Percentiles rank a stretch among this genome's conserved stretches.
These are phyloP conservation scores for Termitomyces sp. DNA, from an alignment of 768 basidiomycete genomes.

Conservation along the genomic window DNA sequence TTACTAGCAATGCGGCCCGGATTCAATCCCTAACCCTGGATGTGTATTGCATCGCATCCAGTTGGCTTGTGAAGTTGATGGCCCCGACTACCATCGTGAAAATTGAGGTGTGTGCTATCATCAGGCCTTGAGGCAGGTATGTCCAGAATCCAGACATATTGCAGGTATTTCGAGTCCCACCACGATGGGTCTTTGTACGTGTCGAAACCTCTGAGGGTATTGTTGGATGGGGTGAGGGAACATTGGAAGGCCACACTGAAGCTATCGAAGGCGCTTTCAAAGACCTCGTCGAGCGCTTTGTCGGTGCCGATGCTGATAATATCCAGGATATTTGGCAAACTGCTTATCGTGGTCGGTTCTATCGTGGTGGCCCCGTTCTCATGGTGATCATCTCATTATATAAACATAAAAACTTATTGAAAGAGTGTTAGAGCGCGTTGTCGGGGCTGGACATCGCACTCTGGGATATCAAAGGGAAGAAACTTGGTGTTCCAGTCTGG, in stretches of 20 bases:
- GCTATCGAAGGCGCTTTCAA: constrained; percentile 63
- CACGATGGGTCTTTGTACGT: constrained; percentile 69
- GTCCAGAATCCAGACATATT: not conserved
- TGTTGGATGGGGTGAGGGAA: constrained; percentile 73
- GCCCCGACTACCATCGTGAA: constrained; percentile 17
- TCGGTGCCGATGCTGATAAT: constrained; percentile 55
- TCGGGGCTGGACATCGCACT: constrained; percentile 66
- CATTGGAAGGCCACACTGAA: constrained; percentile 70
- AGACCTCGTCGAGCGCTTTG: constrained; percentile 55
- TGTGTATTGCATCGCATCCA: not conserved
- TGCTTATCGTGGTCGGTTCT: constrained; percentile 64
- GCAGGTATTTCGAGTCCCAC: constrained; percentile 62
- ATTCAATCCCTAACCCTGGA: not conserved
- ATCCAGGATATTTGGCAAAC: constrained; percentile 74
- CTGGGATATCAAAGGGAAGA: constrained; percentile 80
- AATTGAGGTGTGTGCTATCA: constrained; percentile 17
- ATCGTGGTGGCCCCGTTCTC: constrained; percentile 65
- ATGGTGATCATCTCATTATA: constrained; percentile 38
- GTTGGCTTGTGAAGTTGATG: not conserved
- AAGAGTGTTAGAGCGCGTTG: constrained; percentile 36
- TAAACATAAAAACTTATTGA: not conserved
- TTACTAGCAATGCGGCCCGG: not conserved
- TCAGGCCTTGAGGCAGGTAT: not conserved
- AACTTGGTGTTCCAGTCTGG: constrained; percentile 59
- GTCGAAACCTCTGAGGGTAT: constrained; percentile 59